Evolutionary conservation across 352 stramenopile species (phyloP).

Genomic region (Globisporangium acanthophoron): DNA sequence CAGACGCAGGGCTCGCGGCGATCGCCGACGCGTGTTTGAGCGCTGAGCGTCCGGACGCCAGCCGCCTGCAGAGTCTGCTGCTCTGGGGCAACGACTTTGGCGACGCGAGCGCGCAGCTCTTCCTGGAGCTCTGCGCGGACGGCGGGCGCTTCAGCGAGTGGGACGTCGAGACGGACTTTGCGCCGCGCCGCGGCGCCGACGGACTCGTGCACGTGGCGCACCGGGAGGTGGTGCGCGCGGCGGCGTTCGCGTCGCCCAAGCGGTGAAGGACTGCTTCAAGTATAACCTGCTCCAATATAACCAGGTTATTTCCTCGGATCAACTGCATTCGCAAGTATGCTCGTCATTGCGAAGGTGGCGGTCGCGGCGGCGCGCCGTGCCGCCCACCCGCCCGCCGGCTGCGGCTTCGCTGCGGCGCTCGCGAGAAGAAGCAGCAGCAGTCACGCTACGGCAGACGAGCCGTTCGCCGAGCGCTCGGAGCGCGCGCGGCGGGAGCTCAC

Average conservation of each 20-base stretch:
- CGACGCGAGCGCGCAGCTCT: slow-evolving; percentile 19
- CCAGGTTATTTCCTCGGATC: not conserved
- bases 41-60: slow-evolving; percentile 21
- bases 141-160: slow-evolving; percentile 28
- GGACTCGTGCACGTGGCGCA: slow-evolving; percentile 45
- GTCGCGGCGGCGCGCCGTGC: no score
- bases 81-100: slow-evolving; percentile 76
- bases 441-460: slow-evolving; percentile 15
- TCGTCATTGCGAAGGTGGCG: no score
- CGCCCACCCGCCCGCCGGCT: no score
- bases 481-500: slow-evolving; percentile 34
- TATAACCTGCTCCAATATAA: not conserved
- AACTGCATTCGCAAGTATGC: no score
- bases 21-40: slow-evolving; percentile 36
- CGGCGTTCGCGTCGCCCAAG: slow-evolving; percentile 40
- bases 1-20: slow-evolving; percentile 37
- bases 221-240: slow-evolving; percentile 26
- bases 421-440: not conserved
- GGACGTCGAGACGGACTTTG: slow-evolving; percentile 53
- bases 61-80: slow-evolving; percentile 33
- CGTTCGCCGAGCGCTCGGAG: slow-evolving; percentile 31
- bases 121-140: slow-evolving; percentile 34
- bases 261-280: slow-evolving; percentile 16
- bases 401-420: not conserved
- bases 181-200: slow-evolving; percentile 25